Conservation (phyloP, 1,139 yeast genomes). For the Blastobotrys aristatus region DNA sequence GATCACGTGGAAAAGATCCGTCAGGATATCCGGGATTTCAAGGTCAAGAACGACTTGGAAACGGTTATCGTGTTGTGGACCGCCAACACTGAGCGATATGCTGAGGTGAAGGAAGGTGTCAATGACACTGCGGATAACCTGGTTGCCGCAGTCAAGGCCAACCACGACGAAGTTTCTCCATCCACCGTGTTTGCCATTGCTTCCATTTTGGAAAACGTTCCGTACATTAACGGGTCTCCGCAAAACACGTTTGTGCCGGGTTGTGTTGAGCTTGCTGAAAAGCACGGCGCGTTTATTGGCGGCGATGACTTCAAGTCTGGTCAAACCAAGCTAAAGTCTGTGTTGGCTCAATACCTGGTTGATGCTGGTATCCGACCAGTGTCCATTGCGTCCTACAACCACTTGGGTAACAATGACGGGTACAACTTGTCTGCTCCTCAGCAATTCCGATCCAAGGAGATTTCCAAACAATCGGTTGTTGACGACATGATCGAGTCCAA, state of each 20-base stretch:
- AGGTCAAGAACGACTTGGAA: slow-evolving; percentile 66
- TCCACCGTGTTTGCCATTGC: slow-evolving; percentile 93
- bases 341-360: slow-evolving; percentile 88
- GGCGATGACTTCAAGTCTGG: slow-evolving; percentile 98
- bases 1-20: slow-evolving; percentile 83
- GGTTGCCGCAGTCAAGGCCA: slow-evolving; percentile 64
- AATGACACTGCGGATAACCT: slow-evolving; percentile 86
- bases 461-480: slow-evolving; percentile 86
- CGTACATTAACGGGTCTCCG: slow-evolving; percentile 95
- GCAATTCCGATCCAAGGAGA: slow-evolving; percentile 92
- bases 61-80: slow-evolving; percentile 93
- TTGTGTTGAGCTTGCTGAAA: slow-evolving; percentile 82
- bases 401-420: slow-evolving; percentile 95
- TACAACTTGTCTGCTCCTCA: slow-evolving; percentile 84
- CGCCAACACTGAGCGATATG: slow-evolving; percentile 93
- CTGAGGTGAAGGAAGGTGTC: slow-evolving; percentile 71
- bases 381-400: slow-evolving; percentile 93
- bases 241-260: slow-evolving; percentile 98
- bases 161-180: slow-evolving; percentile 83
- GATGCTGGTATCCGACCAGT: slow-evolving; percentile 97
- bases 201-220: slow-evolving; percentile 76
- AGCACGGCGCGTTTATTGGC: slow-evolving; percentile 72
- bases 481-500: slow-evolving; percentile 93
- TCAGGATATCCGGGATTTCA: slow-evolving; percentile 76
- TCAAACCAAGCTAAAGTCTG: slow-evolving; percentile 92